Conservation (phyloP, 768 basidiomycete genomes). For the Leccinum variicolor region DNA sequence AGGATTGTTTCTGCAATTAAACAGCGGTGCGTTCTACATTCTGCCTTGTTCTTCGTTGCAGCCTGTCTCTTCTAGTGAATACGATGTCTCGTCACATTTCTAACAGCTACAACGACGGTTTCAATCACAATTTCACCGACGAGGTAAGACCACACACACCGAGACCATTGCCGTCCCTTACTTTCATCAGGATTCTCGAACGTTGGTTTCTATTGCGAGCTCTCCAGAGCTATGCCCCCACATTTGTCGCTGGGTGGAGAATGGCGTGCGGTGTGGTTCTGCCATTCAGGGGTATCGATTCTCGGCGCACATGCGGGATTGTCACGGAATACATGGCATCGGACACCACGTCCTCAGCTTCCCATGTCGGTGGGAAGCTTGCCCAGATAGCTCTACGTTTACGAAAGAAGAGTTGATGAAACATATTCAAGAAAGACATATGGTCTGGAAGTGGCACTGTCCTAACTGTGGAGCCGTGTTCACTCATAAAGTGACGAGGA, state of each 20-base stretch:
- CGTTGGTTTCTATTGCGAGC: conserved; percentile 24
- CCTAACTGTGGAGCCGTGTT: conserved; percentile 21
- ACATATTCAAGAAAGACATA: conserved; percentile 26
- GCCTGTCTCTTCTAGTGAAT: background rate
- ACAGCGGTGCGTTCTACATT: background rate
- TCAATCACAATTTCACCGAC: conserved; percentile 29
- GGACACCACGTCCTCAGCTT: conserved; percentile 9
- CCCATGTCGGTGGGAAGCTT: conserved; percentile 24
- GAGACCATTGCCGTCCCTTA: conserved; percentile 2
- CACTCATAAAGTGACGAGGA: conserved; percentile 11
- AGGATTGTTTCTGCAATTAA: background rate
- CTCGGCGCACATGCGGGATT: conserved; percentile 16
- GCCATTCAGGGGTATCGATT: conserved; percentile 18
- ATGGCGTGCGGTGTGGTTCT: conserved; percentile 8
- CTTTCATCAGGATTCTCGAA: conserved; percentile 22
- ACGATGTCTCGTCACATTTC: conserved; percentile 20
- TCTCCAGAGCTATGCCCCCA: conserved; percentile 27
- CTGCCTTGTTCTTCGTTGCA: background rate
- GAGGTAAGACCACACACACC: conserved; percentile 15
- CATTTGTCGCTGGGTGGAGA: conserved; percentile 22
- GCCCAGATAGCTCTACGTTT: conserved; percentile 15
- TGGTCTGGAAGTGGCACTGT: conserved; percentile 26
- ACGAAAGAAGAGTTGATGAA: conserved; percentile 20
- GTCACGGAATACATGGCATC: conserved; percentile 16
- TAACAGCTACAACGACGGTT: conserved; percentile 18